A percentile compares a stretch with the other conserved stretches of the same genome.
These are phyloP conservation scores for Auricularia sp. DNA, from an alignment of 768 basidiomycete genomes.

Conservation along the genomic window DNA sequence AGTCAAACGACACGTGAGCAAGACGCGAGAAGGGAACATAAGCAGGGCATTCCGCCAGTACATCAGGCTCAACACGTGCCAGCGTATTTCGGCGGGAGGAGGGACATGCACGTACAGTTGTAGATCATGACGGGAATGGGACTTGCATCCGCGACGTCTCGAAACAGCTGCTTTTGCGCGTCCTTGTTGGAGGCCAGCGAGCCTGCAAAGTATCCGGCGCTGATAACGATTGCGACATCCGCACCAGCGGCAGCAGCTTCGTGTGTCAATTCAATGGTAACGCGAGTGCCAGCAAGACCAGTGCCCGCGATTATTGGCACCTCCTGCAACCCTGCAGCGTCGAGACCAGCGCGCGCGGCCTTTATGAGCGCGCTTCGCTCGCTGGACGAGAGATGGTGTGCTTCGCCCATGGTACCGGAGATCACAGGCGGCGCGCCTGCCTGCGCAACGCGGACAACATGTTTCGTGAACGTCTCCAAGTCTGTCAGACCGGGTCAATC, in stretches of 20 bases:
- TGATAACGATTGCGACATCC: slow-evolving; percentile 77
- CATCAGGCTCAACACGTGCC: not conserved
- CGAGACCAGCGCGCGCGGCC: slow-evolving; percentile 59
- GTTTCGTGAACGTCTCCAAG: slow-evolving; percentile 54
- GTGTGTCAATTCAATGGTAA: slow-evolving; percentile 62
- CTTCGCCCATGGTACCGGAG: slow-evolving; percentile 81
- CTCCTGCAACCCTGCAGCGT: slow-evolving; percentile 44
- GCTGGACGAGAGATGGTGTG: slow-evolving; percentile 54
- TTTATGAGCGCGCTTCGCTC: slow-evolving; percentile 60
- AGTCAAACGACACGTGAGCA: not conserved
- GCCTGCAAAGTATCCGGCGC: slow-evolving; percentile 80
- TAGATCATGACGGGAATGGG: slow-evolving; percentile 84
- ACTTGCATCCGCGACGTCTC: slow-evolving; percentile 66
- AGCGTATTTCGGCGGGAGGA: not conserved
- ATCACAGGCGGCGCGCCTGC: slow-evolving; percentile 65
- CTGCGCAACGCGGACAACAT: slow-evolving; percentile 51
- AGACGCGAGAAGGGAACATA: not conserved
- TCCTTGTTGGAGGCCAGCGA: slow-evolving; percentile 41
- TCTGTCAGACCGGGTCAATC: slow-evolving; percentile 28
- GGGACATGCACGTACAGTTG: slow-evolving; percentile 49
- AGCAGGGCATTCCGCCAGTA: not conserved
- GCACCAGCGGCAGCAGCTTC: slow-evolving; percentile 81
- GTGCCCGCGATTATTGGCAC: slow-evolving; percentile 78
- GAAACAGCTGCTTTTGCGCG: slow-evolving; percentile 71
- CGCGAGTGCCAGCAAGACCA: slow-evolving; percentile 75